Evolutionary conservation across 2,329 filamentous ascomycete species (phyloP).

Genomic region (Cordyceps tenuipes): DNA sequence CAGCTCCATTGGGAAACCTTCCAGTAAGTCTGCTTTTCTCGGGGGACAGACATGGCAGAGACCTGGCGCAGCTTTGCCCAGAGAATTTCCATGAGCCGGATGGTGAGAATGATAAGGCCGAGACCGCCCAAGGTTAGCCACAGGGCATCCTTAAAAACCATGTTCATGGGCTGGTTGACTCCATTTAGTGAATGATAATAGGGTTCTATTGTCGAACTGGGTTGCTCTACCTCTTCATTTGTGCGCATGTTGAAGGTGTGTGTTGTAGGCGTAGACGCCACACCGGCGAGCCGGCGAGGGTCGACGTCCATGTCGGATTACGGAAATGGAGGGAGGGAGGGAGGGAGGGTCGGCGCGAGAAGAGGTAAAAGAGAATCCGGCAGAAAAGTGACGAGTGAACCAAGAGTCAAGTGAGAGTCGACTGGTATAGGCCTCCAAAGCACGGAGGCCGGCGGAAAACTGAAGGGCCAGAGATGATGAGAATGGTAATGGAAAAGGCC

Average conservation of each 20-base stretch:
- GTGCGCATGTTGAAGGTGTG: slow-evolving; percentile 21
- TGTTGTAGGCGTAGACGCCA: slow-evolving; percentile 22
- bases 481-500: not conserved
- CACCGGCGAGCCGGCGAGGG: slow-evolving; percentile 24
- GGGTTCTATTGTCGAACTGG: slow-evolving; percentile 43
- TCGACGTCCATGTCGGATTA: slow-evolving; percentile 18
- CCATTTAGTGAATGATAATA: slow-evolving; percentile 50
- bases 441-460: slow-evolving; percentile 2
- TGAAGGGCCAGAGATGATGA: not conserved
- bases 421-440: slow-evolving; percentile 4
- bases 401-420: not conserved
- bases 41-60: slow-evolving; percentile 46
- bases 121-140: slow-evolving; percentile 55
- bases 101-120: slow-evolving; percentile 42
- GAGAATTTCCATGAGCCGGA: slow-evolving; percentile 45
- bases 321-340: not conserved
- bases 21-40: slow-evolving; percentile 51
- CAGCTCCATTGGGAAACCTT: slow-evolving; percentile 47
- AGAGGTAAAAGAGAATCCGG: slow-evolving; percentile 3
- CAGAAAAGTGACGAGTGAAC: not conserved
- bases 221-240: slow-evolving; percentile 20
- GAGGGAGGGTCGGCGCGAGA: not conserved
- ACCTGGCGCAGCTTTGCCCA: slow-evolving; percentile 52
- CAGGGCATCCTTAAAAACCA: slow-evolving; percentile 46
- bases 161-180: slow-evolving; percentile 51